Base-by-base conservation (phyloP, 371 early-diverging fungal genomes). In the Mortierella sp. region DNA sequence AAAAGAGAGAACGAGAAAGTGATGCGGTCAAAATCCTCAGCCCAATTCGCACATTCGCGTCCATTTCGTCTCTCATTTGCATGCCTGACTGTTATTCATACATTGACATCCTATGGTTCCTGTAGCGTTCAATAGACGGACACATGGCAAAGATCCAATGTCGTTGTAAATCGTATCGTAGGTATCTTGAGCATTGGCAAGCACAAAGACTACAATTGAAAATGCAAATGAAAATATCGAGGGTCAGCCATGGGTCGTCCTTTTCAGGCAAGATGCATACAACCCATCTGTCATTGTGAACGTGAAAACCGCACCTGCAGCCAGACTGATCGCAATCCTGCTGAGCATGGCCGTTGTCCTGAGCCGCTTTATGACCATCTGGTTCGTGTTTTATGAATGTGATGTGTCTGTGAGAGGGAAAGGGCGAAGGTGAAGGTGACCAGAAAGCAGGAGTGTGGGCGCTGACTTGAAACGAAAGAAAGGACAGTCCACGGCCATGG, bases 41-140 rank as follows among this genome's bases (percentile, higher is more conserved):
- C n/a, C n/a, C n/a, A n/a, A n/a, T n/a, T n/a, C n/a, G n/a, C n/a
- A n/a, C n/a, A n/a, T n/a, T n/a, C n/a, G n/a, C n/a, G n/a, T n/a
- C n/a, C n/a, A n/a, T n/a, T n/a, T n/a, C n/a, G n/a, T n/a, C n/a
- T n/a, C n/a, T 10, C 47, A n/a, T 19, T 11, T 70, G 71, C 2
- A 26, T 45, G 4, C 11, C 16, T 2, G 5, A 8, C n/a, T n/a
- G n/a, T n/a, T n/a, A 9, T 2, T 39, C 68, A 68, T 89, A 91
- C 92, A 82, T 64, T 90, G 90, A 58, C 93, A 93, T 22, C 94
- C 94, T 66, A 91, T 84, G 31, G 83, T 72, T 19, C 88, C 90
- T 11, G 89, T 87, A 4, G 92, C 88, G 76, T 90, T 90, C 24
- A 92, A 79, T 40, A 93, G 77, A n/a, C 92, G 87, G 8, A 91